A percentile compares a stretch with the other conserved stretches of the same genome.
These are phyloP conservation scores for Whalleya microplaca DNA, from an alignment of 2,329 filamentous ascomycete genomes.

Conservation along the genomic window DNA sequence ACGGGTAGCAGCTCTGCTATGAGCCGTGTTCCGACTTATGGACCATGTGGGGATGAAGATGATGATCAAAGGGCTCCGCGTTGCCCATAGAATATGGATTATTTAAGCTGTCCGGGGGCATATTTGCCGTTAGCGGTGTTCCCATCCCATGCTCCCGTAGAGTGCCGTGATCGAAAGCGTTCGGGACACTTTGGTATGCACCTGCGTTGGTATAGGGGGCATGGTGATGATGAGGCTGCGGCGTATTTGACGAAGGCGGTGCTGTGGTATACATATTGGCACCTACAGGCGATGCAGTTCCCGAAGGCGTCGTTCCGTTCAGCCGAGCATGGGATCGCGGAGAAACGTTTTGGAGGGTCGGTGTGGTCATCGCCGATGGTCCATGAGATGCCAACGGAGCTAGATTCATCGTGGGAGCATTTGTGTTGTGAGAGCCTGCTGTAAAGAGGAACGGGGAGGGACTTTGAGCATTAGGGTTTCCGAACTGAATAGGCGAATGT, in stretches of 20 bases:
- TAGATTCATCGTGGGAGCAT: slow-evolving; percentile 28
- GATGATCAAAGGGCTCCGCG: slow-evolving; percentile 19
- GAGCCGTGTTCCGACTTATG: slow-evolving; percentile 29
- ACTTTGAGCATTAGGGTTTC: slow-evolving; percentile 24
- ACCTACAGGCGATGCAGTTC: slow-evolving; percentile 34
- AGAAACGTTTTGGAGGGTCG: slow-evolving; percentile 32
- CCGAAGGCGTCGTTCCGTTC: slow-evolving; percentile 26
- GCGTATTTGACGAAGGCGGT: slow-evolving; percentile 32
- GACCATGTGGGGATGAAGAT: slow-evolving; percentile 28
- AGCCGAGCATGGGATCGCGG: slow-evolving; percentile 32
- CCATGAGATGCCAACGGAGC: slow-evolving; percentile 32
- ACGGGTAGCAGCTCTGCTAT: neutral
- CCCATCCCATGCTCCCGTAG: slow-evolving; percentile 34
- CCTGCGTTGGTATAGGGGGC: slow-evolving; percentile 32
- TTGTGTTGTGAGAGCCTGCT: slow-evolving; percentile 26
- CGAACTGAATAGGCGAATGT: slow-evolving; percentile 33
- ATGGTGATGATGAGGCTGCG: slow-evolving; percentile 33
- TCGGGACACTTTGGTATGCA: slow-evolving; percentile 30
- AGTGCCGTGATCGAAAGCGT: slow-evolving; percentile 34
- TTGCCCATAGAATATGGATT: slow-evolving; percentile 29
- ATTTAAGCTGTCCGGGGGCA: slow-evolving; percentile 33
- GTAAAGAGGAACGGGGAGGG: slow-evolving; percentile 32
- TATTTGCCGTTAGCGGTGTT: slow-evolving; percentile 34
- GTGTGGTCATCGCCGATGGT: slow-evolving; percentile 30
- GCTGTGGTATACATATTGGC: slow-evolving; percentile 36